Evolutionary conservation across 768 basidiomycete genomes (phyloP), one percentile per base, ranked within the genome.

Genomic region (Botryobasidium botryosum): DNA sequence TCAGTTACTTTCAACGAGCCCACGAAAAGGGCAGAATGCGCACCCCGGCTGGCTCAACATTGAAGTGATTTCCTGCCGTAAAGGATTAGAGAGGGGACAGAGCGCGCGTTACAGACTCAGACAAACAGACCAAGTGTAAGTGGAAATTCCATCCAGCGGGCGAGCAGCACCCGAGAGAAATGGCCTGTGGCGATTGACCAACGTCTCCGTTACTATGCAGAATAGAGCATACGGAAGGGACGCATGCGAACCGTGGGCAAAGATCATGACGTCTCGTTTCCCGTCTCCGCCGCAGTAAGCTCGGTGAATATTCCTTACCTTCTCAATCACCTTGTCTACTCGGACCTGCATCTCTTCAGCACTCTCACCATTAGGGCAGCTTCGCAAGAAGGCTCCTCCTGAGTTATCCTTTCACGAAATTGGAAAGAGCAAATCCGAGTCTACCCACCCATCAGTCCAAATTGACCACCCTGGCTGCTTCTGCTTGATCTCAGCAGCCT

Each of bases 321-420:
- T 75, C 35, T 61, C 62, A 45, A 92, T 80, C 27, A 88, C 70
- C 41, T 53, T 54, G 54, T 96, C 91, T 8, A 88, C 82, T 21
- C 91, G 74, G 40, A 62, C 58, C 47, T 73, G 62, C 81, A 97
- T 87, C 36, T 87, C 72, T 52, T 77, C 67, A 4, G 71, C 75
- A 25, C 75, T 79, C 64, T 97, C 91, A 21, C 91, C 91, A 15
- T 76, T 79, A 10, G 87, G 86, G 53, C 88, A 92, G 2, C 84
- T 86, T 10, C 24, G 29, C 8, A 31, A 13, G 31, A 33, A 17
- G 10, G 31, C 31, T 8, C 31, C 31, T 8, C n/a, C n/a, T n/a
- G n/a, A n/a, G n/a, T n/a, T n/a, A n/a, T n/a, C n/a, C n/a, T n/a
- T n/a, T n/a, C 25, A 13, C 12, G 13, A 39, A 24, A 25, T 33